These are phyloP conservation scores for Boletus tomentosulus DNA, from an alignment of 768 basidiomycete genomes.

Conservation along the genomic window DNA sequence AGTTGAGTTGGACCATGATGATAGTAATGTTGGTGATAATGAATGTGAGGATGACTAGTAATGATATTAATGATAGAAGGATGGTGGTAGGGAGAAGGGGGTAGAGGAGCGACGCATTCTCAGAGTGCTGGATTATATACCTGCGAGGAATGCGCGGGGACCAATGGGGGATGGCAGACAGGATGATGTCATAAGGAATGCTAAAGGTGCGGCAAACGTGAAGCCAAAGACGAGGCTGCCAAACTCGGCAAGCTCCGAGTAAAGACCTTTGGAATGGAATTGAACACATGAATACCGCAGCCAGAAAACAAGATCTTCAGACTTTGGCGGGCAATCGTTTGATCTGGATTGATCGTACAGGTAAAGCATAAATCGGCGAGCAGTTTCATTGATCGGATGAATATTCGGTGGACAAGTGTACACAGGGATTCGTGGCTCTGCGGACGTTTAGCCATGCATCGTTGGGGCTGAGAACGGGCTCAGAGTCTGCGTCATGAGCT, in stretches of 20 bases:
- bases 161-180: slow-evolving; percentile 4
- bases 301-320: not conserved
- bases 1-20: slow-evolving; percentile 27
- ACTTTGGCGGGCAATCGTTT: not conserved
- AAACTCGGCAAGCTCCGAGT: not conserved
- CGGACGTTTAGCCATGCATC: too few species aligned
- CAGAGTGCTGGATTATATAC: slow-evolving; percentile 19
- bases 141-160: not conserved
- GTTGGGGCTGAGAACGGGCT: too few species aligned
- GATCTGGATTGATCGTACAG: not conserved
- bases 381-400: too few species aligned
- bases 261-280: not conserved
- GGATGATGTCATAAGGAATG: slow-evolving; percentile 4
- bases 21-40: slow-evolving; percentile 26
- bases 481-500: too few species aligned
- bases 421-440: too few species aligned
- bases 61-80: slow-evolving; percentile 11
- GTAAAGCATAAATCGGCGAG: too few species aligned
- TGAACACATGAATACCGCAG: not conserved
- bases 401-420: too few species aligned
- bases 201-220: not conserved
- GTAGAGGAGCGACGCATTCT: not conserved
- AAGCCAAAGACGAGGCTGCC: not conserved
- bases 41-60: slow-evolving; percentile 18
- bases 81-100: slow-evolving; percentile 1